Evolutionary conservation across 1,139 yeast species (phyloP).

Genomic region (Candida sp.): DNA sequence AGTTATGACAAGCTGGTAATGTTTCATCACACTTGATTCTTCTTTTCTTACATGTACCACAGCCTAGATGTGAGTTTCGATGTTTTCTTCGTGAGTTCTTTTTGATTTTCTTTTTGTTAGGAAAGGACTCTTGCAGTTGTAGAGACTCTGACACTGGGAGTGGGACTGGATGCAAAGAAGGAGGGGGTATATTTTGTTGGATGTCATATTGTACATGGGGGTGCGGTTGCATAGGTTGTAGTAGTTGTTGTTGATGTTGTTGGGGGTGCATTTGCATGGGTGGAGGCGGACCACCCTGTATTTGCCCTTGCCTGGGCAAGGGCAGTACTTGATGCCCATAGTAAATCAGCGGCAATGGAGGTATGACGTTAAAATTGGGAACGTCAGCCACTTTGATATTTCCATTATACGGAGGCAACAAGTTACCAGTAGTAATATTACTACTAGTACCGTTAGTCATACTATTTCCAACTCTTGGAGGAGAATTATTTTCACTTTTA

Average conservation of each 20-base stretch:
- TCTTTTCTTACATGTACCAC: conserved; percentile 65
- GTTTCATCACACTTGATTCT: conserved; percentile 68
- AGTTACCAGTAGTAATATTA: background rate
- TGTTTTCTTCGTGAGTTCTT: conserved; percentile 58
- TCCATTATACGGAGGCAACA: background rate
- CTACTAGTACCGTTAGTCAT: background rate
- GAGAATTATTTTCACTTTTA: background rate
- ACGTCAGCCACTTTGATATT: conserved; percentile 1
- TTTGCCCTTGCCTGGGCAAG: background rate
- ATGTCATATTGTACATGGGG: background rate
- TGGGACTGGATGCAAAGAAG: background rate
- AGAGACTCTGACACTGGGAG: background rate
- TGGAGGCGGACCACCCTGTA: background rate
- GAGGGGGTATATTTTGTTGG: conserved; percentile 1
- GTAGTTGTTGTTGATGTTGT: conserved; percentile 4
- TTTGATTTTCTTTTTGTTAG: conserved; percentile 13
- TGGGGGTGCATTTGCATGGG: conserved; percentile 1
- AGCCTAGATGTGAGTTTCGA: conserved; percentile 60
- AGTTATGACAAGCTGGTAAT: conserved; percentile 58
- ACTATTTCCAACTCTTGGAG: background rate
- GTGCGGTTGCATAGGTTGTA: background rate
- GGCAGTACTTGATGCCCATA: background rate
- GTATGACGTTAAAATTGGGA: background rate
- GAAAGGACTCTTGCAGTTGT: conserved; percentile 2
- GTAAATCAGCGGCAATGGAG: background rate